These are phyloP conservation scores for Athelia sp. DNA, from an alignment of 1,284 basidiomycete species.

Conservation along the genomic window DNA sequence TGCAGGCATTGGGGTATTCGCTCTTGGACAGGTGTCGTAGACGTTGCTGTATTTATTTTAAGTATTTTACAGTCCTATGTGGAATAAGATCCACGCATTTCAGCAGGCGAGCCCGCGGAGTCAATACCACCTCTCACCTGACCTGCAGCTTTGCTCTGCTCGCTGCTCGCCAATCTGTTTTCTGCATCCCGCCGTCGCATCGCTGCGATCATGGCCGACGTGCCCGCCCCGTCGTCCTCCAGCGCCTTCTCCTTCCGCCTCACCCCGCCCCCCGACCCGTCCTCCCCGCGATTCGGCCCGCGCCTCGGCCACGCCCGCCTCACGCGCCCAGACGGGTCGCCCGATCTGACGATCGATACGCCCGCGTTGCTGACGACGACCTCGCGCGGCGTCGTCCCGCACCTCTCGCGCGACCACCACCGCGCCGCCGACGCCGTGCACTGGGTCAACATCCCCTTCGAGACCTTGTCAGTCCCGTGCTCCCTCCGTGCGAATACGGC, in stretches of 20 bases:
- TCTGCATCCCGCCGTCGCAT: too few relatives aligned
- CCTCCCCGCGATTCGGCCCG: slow-evolving; percentile 18
- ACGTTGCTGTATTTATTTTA: too few relatives aligned
- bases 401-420: slow-evolving; percentile 65
- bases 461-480: slow-evolving; percentile 66
- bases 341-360: slow-evolving; percentile 40
- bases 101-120: too few relatives aligned
- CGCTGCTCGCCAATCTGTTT: too few relatives aligned
- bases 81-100: too few relatives aligned
- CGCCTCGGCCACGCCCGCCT: slow-evolving; percentile 20
- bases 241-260: too few relatives aligned
- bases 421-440: slow-evolving; percentile 40
- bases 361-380: slow-evolving; percentile 59
- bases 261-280: background rate
- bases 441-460: slow-evolving; percentile 70
- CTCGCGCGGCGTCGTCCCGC: slow-evolving; percentile 68
- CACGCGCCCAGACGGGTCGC: slow-evolving; percentile 9
- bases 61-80: too few relatives aligned
- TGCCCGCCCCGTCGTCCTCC: background rate
- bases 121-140: too few relatives aligned
- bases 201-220: background rate
- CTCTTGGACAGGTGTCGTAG: too few relatives aligned
- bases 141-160: too few relatives aligned
- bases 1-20: too few relatives aligned
- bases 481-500: slow-evolving; percentile 1